Evolutionary conservation across 2,329 filamentous ascomycete species (phyloP), one percentile per base, ranked within the genome.

Genomic region (Talaromyces verruculosus): DNA sequence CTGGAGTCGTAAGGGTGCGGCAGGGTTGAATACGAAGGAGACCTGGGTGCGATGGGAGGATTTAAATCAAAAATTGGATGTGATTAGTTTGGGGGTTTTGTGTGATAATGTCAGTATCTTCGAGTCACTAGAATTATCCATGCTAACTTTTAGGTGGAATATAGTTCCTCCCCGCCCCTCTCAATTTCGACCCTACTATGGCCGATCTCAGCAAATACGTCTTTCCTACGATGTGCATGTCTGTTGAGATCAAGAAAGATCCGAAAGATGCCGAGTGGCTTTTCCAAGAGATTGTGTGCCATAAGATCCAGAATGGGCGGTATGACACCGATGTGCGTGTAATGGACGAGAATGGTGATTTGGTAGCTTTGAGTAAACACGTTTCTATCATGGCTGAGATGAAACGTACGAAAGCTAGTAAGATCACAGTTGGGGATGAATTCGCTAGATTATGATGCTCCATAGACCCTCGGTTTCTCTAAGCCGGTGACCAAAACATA

Each of bases 161-260:
- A 39, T 35, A 65, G 64, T 39, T 65, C 17, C 64, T 65, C 28
- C 64, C 64, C 3, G 58, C 64, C 5, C 64, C 64, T 28, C 58
- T 65, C n/a, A 65, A 65, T 37, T 65, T 47, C 39, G 64, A 65
- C 49, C 64, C 64, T 13, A 62, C 58, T 25, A 65, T 65, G 64
- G 45, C 64, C 19, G 30, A 55, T 30, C 35, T 53, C 15, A 61
- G 39, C 35, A 65, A 65, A 47, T 65, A 58, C 64, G 47, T 65
- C 33, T 65, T 65, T 47, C 64, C 64, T 19, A 65, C 64, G 3
- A 15, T 65, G 58, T 61, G 35, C 15, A 57, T 65, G 64, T 65
- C 64, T 1, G 17, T 65, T 6, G 64, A 65, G 58, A 57, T 65
- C 7, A 65, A 65, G 11, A 65, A 62, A 8, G 49, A 65, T 30